Percentiles rank a stretch among this genome's conserved stretches.
These are phyloP conservation scores for Aureobasidium mangrovei DNA, from an alignment of 2,329 filamentous ascomycete species.

Conservation along the genomic window DNA sequence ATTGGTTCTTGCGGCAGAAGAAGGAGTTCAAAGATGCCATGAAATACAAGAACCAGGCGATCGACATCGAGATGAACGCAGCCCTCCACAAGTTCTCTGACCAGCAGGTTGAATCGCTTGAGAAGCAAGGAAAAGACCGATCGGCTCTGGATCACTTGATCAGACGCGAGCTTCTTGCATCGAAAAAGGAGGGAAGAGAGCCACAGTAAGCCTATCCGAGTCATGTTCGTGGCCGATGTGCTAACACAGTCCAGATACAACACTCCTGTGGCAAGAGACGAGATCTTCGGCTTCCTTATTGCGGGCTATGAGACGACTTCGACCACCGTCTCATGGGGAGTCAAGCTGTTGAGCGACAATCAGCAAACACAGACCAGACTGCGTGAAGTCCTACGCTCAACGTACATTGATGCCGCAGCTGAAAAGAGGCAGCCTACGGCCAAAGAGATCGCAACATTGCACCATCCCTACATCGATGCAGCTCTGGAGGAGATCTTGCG, in stretches of 20 bases:
- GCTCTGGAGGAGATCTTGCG: conserved; percentile 35
- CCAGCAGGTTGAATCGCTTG: conserved; percentile 18
- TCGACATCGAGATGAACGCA: conserved; percentile 27
- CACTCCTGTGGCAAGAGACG: conserved; percentile 20
- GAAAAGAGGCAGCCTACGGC: conserved; percentile 22
- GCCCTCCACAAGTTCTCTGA: conserved; percentile 21
- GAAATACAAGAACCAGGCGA: conserved; percentile 25
- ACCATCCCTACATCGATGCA: conserved; percentile 36
- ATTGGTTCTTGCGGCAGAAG: conserved; percentile 18
- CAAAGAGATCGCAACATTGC: conserved; percentile 24
- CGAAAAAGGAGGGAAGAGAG: conserved; percentile 27
- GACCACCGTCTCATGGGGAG: conserved; percentile 33
- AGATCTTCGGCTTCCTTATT: conserved; percentile 30
- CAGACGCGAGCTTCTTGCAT: conserved; percentile 26
- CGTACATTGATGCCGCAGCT: conserved; percentile 21
- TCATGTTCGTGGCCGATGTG: not conserved
- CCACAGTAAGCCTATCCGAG: conserved; percentile 17
- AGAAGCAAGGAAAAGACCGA: conserved; percentile 22
- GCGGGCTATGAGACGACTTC: conserved; percentile 41
- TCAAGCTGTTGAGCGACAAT: conserved; percentile 33
- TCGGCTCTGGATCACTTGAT: conserved; percentile 32
- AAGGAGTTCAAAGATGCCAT: conserved; percentile 13
- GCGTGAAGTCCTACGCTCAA: conserved; percentile 23
- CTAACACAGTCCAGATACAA: conserved; percentile 16
- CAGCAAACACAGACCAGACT: conserved; percentile 30